phyloP scores from a whole-genome alignment of 495 filamentous ascomycete genomes.

The Penicillium samsonianum region DNA sequence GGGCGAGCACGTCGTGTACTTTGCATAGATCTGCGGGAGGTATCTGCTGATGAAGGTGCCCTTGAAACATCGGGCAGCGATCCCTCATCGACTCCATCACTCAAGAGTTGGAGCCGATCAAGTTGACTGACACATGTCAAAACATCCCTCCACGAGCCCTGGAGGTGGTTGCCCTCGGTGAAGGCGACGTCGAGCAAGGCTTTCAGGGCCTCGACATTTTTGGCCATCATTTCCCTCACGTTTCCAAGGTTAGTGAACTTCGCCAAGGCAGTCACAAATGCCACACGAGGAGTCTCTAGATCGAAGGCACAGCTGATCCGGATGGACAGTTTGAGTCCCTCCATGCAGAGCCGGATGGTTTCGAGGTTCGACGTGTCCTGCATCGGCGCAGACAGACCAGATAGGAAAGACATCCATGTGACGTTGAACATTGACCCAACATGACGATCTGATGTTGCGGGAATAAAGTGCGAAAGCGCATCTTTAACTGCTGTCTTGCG shows the following conservation, averaged over 20 bases:
- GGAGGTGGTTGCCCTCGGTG: slow-evolving; percentile 85
- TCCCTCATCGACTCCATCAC: slow-evolving; percentile 88
- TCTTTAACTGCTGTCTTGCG: slow-evolving; percentile 70
- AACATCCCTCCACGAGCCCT: slow-evolving; percentile 91
- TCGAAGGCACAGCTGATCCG: slow-evolving; percentile 93
- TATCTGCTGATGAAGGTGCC: slow-evolving; percentile 55
- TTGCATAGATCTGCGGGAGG: slow-evolving; percentile 67
- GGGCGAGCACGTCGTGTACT: slow-evolving; percentile 63
- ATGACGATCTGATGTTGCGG: slow-evolving; percentile 89
- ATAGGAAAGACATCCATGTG: slow-evolving; percentile 98
- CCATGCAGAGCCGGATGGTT: slow-evolving; percentile 86
- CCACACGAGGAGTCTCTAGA: slow-evolving; percentile 82
- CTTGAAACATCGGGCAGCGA: slow-evolving; percentile 91
- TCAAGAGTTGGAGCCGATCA: slow-evolving; percentile 93
- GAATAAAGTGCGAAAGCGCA: slow-evolving; percentile 75
- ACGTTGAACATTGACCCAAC: slow-evolving; percentile 99
- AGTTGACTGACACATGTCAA: slow-evolving; percentile 95
- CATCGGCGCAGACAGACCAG: slow-evolving; percentile 84
- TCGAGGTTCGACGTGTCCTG: slow-evolving; percentile 91
- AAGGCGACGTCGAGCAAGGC: slow-evolving; percentile 87
- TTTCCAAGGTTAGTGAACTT: slow-evolving; percentile 96
- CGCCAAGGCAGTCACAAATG: slow-evolving; percentile 90
- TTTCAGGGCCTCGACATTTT: slow-evolving; percentile 94
- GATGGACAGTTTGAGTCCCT: slow-evolving; percentile 91
- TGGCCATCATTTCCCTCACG: slow-evolving; percentile 89